Evolutionary conservation across 176 grass and related monocot species (phyloP).

Genomic region (Miscanthus lutarioriparius): DNA sequence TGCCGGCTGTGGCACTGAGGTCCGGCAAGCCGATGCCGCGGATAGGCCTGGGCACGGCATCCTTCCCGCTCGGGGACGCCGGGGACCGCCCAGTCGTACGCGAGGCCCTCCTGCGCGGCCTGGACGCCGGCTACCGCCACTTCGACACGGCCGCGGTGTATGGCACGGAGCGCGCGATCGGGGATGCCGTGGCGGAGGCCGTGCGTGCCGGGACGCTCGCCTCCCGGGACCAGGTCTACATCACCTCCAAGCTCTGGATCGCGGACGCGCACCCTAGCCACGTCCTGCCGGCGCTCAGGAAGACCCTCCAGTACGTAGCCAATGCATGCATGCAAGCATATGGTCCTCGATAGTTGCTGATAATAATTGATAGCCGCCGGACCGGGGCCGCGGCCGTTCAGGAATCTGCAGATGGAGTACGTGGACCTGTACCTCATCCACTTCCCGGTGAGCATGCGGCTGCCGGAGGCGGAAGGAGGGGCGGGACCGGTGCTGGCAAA

Average conservation of each 20-base stretch:
- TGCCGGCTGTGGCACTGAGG: not conserved
- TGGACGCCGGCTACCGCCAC: constrained; percentile 43
- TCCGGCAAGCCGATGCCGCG: constrained; percentile 34
- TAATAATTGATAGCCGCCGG: no score
- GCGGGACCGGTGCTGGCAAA: not conserved
- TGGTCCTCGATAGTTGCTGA: no score
- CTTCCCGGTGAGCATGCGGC: not conserved
- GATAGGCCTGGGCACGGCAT: constrained; percentile 45
- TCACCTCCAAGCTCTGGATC: constrained; percentile 55
- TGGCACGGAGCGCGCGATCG: constrained; percentile 19
- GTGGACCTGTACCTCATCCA: constrained; percentile 32
- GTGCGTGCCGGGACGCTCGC: not conserved
- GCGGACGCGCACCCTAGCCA: not conserved
- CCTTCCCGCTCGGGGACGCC: not conserved
- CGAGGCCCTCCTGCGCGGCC: constrained; percentile 21
- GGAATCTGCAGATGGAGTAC: constrained; percentile 23
- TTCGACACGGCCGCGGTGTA: constrained; percentile 35
- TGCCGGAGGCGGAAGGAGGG: not conserved
- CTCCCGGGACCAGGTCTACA: constrained; percentile 32
- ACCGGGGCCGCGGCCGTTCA: no score
- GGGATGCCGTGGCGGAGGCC: constrained; percentile 21
- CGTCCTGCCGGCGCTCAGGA: constrained; percentile 35
- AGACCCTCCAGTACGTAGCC: constrained; percentile 18
- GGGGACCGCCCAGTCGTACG: not conserved
- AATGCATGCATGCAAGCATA: not conserved